Base-by-base conservation (phyloP, 306 rosid genomes). In the Arachis stenosperma region DNA sequence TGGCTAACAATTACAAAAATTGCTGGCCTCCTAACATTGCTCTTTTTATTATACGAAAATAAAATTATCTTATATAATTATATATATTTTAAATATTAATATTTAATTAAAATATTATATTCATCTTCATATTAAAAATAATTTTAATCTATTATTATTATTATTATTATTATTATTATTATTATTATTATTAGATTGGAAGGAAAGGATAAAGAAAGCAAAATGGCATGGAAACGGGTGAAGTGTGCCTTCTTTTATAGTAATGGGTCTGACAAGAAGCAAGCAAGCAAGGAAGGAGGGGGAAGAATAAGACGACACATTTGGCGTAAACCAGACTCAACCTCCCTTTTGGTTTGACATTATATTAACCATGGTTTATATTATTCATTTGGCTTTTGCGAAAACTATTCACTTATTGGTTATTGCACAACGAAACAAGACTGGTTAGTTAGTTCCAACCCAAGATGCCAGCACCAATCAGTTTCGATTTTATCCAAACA, bases 301-400 rank as follows among this genome's bases (percentile, higher is more conserved):
- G 71, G 69, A 70, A 61, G 81, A 78, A 79, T 79, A 75, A 66
- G 90, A 88, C 86, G 85, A 90, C 90, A 85, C 79, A 71, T 86
- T 84, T 88, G 84, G 93, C 98, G 98, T 94, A 87, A 87, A 80
- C 86, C 17, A 87, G 81, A 94, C 99, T 89, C 99, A 88, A 94
- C 39, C 89, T 79, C 66, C 64, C 53, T 76, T 83, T 80, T 58
- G 67, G 81, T 78, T 81, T 81, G 79, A 85, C 88, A 69, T 81
- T 39, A 59, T 70, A 79, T 71, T 80, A 60, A 74, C 77, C 50
- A 43, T 11, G 29, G 42, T 63, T 63, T 64, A 46, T 46, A 6
- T 71, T 44, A 13, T 8, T n/a, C 36, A n/a, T 40, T 22, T 9
- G 59, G 39, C 33, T 15, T 42, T 33, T 41, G 27, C 44, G 47